Evolutionary conservation across 2,329 filamentous ascomycete species (phyloP).

Genomic region (Fusarium euwallaceae): DNA sequence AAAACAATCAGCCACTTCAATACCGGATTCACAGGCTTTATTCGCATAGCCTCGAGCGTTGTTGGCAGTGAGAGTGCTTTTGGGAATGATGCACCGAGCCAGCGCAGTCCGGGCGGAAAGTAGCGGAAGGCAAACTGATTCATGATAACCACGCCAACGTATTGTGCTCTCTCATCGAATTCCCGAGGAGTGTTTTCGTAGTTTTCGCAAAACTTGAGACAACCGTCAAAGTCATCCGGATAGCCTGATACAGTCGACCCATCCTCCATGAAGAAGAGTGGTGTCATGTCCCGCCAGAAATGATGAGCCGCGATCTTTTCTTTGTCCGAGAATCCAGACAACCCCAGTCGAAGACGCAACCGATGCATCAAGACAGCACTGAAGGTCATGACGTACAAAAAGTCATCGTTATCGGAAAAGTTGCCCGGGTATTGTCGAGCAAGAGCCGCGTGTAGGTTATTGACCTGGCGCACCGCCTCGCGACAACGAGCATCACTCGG

Average conservation of each 20-base stretch:
- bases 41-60: not conserved
- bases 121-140: constrained; percentile 21
- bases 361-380: constrained; percentile 18
- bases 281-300: constrained; percentile 18
- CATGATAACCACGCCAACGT: constrained; percentile 8
- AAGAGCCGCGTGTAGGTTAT: constrained; percentile 8
- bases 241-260: not conserved
- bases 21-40: constrained; percentile 2
- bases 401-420: constrained; percentile 21
- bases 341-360: constrained; percentile 1
- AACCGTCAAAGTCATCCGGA: constrained; percentile 5
- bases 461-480: constrained; percentile 6
- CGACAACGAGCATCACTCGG: constrained; percentile 8
- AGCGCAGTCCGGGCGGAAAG: constrained; percentile 6
- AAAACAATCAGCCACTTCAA: constrained; percentile 6
- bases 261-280: constrained; percentile 12
- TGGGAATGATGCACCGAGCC: constrained; percentile 9
- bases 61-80: constrained; percentile 7
- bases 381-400: constrained; percentile 14
- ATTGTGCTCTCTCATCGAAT: not conserved
- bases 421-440: constrained; percentile 6
- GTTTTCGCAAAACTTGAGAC: constrained; percentile 10
- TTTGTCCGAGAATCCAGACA: constrained; percentile 10
- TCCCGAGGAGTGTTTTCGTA: constrained; percentile 10
- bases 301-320: constrained; percentile 19